phyloP scores from a whole-genome alignment of 2,329 filamentous ascomycete genomes.

The Chalaropsis thielavioides region DNA sequence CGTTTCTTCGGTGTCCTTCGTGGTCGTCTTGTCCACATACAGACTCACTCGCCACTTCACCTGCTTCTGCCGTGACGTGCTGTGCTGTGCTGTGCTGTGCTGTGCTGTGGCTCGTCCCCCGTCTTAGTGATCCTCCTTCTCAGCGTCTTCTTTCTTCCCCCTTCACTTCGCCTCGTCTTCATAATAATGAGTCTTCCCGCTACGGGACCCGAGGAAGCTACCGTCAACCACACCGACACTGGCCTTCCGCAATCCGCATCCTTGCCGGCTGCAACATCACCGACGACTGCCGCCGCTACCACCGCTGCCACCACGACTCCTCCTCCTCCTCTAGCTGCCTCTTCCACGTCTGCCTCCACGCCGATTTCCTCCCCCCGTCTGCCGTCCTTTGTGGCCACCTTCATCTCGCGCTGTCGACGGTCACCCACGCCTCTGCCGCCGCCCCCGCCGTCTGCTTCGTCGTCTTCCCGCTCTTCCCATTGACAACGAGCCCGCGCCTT shows the following conservation, averaged over 20 bases:
- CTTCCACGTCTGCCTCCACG: neutral
- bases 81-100: too few species aligned
- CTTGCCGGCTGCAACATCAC: neutral
- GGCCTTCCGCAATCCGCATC: neutral
- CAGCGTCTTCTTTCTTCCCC: neutral
- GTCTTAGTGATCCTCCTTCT: neutral
- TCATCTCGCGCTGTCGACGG: constrained; percentile 13
- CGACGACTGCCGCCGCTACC: neutral
- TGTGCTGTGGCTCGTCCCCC: too few species aligned
- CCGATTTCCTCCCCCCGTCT: neutral
- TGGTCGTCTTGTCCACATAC: neutral
- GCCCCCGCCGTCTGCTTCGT: neutral
- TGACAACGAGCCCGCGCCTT: constrained; percentile 18
- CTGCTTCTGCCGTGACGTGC: too few species aligned
- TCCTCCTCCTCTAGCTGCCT: neutral
- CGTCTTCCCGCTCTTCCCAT: constrained; percentile 6
- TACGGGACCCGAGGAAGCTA: constrained; percentile 8
- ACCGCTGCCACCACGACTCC: neutral
- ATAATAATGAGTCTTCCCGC: constrained; percentile 15
- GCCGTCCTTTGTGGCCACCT: constrained; percentile 8
- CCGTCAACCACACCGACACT: neutral
- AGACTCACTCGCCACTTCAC: too few species aligned
- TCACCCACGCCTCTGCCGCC: neutral
- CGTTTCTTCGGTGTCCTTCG: neutral
- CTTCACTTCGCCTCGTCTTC: neutral